These are phyloP conservation scores for Trichoderma aggressivum DNA, from an alignment of 2,329 filamentous ascomycete species.

Conservation along the genomic window DNA sequence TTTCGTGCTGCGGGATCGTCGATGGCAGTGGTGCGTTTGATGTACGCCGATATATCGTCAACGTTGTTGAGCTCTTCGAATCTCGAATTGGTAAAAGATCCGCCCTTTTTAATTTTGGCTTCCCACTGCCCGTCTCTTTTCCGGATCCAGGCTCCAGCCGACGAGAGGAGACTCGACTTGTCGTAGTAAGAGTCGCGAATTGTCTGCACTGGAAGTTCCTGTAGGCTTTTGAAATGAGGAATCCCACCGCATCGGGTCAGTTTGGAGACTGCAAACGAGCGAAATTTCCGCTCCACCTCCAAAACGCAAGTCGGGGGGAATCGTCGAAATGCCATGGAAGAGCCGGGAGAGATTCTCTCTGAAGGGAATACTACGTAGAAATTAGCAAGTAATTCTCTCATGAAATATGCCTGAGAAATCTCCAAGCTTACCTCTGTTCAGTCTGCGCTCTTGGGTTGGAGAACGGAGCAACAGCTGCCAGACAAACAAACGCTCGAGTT, in stretches of 20 bases:
- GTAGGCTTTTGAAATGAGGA: not conserved
- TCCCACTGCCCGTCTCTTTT: not conserved
- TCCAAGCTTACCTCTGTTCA: not conserved
- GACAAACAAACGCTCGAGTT: not conserved
- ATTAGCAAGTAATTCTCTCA: not conserved
- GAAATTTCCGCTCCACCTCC: not conserved
- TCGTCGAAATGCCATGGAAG: not conserved
- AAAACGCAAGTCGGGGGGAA: not conserved
- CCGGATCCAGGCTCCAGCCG: not conserved
- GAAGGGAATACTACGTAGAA: accelerated
- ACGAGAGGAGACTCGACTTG: not conserved
- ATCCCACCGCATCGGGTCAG: not conserved
- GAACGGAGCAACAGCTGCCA: not conserved
- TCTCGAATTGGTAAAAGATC: not conserved
- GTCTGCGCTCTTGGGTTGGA: not conserved
- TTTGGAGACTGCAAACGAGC: not conserved
- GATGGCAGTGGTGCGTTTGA: not conserved
- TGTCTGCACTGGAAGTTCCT: not conserved
- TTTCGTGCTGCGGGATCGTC: not conserved
- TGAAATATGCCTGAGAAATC: not conserved
- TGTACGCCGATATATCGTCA: not conserved
- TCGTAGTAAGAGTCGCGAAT: not conserved
- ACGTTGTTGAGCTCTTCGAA: not conserved
- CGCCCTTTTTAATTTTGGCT: not conserved
- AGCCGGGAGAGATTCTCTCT: not conserved